Evolutionary conservation across 306 rosid genomes (phyloP).

Genomic region (Gleditsia sinensis): DNA sequence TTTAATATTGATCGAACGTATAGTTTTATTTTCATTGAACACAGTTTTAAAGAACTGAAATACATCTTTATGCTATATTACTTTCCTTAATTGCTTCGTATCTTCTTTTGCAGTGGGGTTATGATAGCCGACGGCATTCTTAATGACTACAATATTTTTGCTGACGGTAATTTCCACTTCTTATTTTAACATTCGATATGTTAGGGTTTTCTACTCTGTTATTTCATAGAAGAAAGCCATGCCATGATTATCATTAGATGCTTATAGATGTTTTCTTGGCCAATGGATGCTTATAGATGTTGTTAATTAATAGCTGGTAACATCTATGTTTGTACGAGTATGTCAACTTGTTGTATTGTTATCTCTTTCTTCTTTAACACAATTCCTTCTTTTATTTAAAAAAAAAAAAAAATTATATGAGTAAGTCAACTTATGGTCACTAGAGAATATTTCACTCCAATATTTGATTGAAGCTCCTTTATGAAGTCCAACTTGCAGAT

Average conservation of each 20-base stretch:
- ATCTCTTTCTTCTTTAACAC: too few species aligned
- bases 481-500: too few species aligned
- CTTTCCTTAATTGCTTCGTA: conserved; percentile 21
- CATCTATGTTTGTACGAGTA: too few species aligned
- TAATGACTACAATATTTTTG: conserved; percentile 38
- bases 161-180: conserved; percentile 55
- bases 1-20: neutral
- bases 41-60: neutral
- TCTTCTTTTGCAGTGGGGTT: conserved; percentile 71
- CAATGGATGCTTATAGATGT: too few species aligned
- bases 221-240: neutral
- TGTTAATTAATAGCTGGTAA: neutral
- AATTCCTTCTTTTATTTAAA: too few species aligned
- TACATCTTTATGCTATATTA: conserved; percentile 24
- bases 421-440: conserved; percentile 1
- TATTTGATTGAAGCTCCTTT: neutral
- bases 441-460: neutral
- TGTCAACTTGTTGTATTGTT: too few species aligned
- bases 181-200: neutral
- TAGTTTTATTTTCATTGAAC: conserved; percentile 18
- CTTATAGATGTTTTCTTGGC: neutral
- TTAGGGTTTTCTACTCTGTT: conserved; percentile 10
- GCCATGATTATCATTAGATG: conserved; percentile 19
- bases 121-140: conserved; percentile 86
- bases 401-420: too few species aligned